Evolutionary conservation across 257 asterid genomes (phyloP).

Genomic region (Solanum peruvianum): DNA sequence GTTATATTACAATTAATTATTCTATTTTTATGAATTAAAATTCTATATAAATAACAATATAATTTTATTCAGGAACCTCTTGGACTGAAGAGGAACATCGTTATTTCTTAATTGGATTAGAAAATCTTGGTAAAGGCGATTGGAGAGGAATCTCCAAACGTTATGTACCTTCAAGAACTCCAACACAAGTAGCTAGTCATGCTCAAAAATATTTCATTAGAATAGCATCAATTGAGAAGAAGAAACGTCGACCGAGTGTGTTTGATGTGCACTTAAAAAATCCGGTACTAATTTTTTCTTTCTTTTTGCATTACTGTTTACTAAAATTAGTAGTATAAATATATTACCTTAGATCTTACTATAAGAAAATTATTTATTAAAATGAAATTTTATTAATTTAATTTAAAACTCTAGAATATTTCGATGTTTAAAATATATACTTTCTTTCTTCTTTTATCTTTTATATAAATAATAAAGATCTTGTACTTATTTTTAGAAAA

Average conservation of each 20-base stretch:
- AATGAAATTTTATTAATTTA: too few relatives aligned
- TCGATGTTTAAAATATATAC: too few relatives aligned
- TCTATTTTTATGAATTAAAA: not conserved
- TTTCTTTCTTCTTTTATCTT: too few relatives aligned
- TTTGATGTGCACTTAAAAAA: slow-evolving; percentile 31
- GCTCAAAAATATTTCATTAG: slow-evolving; percentile 60
- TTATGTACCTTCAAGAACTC: slow-evolving; percentile 37
- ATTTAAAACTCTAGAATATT: too few relatives aligned
- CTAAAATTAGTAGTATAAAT: too few relatives aligned
- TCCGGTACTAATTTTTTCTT: not conserved
- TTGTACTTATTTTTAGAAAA: not conserved
- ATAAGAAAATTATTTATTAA: too few relatives aligned
- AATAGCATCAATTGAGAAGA: slow-evolving; percentile 9
- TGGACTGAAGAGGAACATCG: slow-evolving; percentile 54
- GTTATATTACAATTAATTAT: too few relatives aligned
- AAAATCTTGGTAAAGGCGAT: slow-evolving; percentile 45
- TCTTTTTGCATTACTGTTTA: not conserved
- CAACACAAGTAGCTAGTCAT: slow-evolving; percentile 65
- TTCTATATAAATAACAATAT: too few relatives aligned
- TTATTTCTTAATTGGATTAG: slow-evolving; percentile 37
- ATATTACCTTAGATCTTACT: too few relatives aligned
- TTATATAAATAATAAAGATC: too few relatives aligned
- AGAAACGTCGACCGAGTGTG: slow-evolving; percentile 35
- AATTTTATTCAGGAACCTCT: slow-evolving; percentile 22
- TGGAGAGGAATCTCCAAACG: slow-evolving; percentile 53